Percentiles rank a stretch among this genome's conserved stretches.
Conservation (phyloP, 495 filamentous ascomycete species). For the Penicillium crystallinum region DNA sequence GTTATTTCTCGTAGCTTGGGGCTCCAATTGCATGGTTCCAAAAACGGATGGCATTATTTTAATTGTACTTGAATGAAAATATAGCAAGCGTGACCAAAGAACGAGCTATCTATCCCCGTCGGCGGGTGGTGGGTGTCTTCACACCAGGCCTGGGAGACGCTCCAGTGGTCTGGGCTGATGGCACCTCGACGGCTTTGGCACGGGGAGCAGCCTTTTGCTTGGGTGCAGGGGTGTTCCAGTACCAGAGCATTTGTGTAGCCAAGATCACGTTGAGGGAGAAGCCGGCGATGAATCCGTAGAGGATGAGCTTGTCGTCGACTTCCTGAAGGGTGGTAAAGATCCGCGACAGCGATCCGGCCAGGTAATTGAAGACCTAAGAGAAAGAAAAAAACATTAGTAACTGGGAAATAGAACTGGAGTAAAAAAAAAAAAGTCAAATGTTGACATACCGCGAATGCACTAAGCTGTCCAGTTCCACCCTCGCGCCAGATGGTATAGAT, state of each 20-base stretch:
- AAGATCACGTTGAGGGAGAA: constrained; percentile 83
- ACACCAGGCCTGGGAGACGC: constrained; percentile 26
- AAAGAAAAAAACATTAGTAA: constrained; percentile 5
- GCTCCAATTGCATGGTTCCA: constrained; percentile 5
- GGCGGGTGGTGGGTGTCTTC: constrained; percentile 45
- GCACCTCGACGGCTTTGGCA: constrained; percentile 30
- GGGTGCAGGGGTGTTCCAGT: constrained; percentile 72
- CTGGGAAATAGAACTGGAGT: too few relatives aligned
- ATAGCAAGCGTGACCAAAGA: neutral
- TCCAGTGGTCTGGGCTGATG: constrained; percentile 34
- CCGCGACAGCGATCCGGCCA: constrained; percentile 80
- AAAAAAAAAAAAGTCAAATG: too few relatives aligned
- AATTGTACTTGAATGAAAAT: constrained; percentile 8
- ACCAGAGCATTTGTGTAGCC: constrained; percentile 89
- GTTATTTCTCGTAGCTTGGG: neutral
- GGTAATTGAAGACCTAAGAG: constrained; percentile 91
- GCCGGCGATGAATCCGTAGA: constrained; percentile 87
- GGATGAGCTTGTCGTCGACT: constrained; percentile 89
- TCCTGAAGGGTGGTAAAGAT: constrained; percentile 97
- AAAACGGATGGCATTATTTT: constrained; percentile 9
- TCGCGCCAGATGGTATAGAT: constrained; percentile 76
- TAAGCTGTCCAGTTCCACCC: constrained; percentile 89
- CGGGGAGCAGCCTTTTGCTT: constrained; percentile 37
- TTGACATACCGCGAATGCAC: constrained; percentile 82
- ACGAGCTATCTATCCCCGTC: constrained; percentile 37